phyloP scores from a whole-genome alignment of 2,329 filamentous ascomycete genomes.

The Bipolaris cookei region DNA sequence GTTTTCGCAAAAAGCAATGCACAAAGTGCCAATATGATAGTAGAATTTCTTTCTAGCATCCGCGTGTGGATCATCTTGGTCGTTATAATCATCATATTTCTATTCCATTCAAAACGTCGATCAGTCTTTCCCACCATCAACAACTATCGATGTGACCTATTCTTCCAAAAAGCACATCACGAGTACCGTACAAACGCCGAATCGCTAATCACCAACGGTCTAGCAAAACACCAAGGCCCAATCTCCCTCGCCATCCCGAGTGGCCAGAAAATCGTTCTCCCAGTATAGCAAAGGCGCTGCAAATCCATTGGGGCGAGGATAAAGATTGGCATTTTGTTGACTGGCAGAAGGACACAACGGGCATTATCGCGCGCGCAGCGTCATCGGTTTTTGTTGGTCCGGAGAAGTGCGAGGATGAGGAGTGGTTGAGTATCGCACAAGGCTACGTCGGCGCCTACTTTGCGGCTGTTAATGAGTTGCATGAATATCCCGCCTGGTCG shows the following conservation, averaged over 20 bases:
- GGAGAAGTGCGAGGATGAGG: neutral
- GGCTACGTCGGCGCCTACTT: neutral
- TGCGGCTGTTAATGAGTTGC: neutral
- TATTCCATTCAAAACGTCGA: neutral
- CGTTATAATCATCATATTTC: neutral
- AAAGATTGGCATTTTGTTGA: neutral
- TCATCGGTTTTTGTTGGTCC: conserved; percentile 2
- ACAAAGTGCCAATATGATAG: neutral
- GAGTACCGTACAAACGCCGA: neutral
- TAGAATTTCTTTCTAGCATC: neutral
- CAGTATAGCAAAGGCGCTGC: neutral
- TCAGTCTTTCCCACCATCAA: neutral
- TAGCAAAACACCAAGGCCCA: neutral
- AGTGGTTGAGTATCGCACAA: neutral
- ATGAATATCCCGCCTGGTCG: neutral
- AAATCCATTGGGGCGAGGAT: neutral
- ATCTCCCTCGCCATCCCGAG: neutral
- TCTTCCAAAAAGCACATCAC: neutral
- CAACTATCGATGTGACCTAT: neutral
- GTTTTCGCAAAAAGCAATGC: neutral
- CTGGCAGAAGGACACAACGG: conserved; percentile 1
- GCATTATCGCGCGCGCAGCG: neutral
- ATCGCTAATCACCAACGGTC: neutral
- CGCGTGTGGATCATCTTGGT: neutral
- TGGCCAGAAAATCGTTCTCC: neutral